A percentile compares a stretch with the other conserved stretches of the same genome.
These are phyloP conservation scores for Nemania serpens DNA, from an alignment of 2,329 filamentous ascomycete genomes.

Conservation along the genomic window DNA sequence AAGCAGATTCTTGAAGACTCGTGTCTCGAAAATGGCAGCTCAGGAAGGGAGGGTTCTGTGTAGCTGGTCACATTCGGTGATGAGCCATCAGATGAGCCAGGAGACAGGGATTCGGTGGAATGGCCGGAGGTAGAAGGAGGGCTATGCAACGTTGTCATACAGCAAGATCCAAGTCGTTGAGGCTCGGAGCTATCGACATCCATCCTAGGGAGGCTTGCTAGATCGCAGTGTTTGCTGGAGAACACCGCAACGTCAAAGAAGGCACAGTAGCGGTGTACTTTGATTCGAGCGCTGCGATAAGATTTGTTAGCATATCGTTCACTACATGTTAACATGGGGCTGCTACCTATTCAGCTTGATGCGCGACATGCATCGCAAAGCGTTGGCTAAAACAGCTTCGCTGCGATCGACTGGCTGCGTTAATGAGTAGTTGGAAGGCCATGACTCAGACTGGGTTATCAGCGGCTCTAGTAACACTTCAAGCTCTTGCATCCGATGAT, in stretches of 20 bases:
- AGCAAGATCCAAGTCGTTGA: conserved; percentile 44
- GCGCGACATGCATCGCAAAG: conserved; percentile 51
- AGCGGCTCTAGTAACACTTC: conserved; percentile 47
- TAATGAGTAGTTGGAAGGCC: conserved; percentile 41
- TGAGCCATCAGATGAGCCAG: conserved; percentile 38
- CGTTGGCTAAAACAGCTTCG: conserved; percentile 49
- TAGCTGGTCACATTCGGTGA: conserved; percentile 27
- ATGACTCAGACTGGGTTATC: conserved; percentile 44
- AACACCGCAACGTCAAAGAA: conserved; percentile 57
- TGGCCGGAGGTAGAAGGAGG: conserved; percentile 32
- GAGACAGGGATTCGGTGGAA: conserved; percentile 38
- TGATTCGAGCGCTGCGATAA: conserved; percentile 52
- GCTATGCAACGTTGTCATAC: conserved; percentile 37
- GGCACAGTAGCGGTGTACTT: conserved; percentile 56
- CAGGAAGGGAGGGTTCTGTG: conserved; percentile 20
- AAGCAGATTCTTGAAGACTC: conserved; percentile 55
- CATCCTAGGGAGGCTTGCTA: conserved; percentile 42
- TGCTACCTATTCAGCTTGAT: conserved; percentile 56
- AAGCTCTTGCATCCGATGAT: conserved; percentile 47
- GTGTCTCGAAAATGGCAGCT: conserved; percentile 51
- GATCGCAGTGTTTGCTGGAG: conserved; percentile 54
- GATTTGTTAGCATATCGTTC: conserved; percentile 16
- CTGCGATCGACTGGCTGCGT: conserved; percentile 44
- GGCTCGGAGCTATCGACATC: conserved; percentile 37
- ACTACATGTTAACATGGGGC: neutral